Evolutionary conservation across 2,329 filamentous ascomycete species (phyloP).

Genomic region (Trichoderma sp.): DNA sequence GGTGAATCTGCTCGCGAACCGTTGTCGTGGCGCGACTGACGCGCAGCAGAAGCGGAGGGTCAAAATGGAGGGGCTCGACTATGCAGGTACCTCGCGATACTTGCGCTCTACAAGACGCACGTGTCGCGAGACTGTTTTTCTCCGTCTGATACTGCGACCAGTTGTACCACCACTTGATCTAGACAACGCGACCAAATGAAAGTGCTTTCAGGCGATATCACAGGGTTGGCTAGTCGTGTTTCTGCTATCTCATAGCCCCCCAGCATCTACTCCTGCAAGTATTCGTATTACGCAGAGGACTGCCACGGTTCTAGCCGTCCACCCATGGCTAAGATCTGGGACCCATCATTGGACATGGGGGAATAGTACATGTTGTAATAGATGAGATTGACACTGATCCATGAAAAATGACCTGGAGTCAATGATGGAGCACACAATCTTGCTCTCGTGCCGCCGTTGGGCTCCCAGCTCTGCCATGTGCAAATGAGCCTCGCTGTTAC

Average conservation of each 20-base stretch:
- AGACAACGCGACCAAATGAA: not conserved
- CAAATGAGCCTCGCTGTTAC: not conserved
- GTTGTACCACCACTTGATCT: not conserved
- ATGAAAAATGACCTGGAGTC: not conserved
- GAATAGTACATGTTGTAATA: not conserved
- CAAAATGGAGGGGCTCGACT: slow-evolving; percentile 15
- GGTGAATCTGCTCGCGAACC: slow-evolving; percentile 23
- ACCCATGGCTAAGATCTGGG: not conserved
- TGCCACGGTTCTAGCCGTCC: not conserved
- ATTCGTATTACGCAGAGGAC: slow-evolving; percentile 4
- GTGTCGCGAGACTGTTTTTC: not conserved
- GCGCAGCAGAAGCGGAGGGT: slow-evolving; percentile 23
- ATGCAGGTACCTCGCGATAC: slow-evolving; percentile 19
- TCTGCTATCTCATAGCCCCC: not conserved
- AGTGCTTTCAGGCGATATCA: not conserved
- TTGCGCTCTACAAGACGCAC: not conserved
- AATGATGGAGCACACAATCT: not conserved
- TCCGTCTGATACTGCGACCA: not conserved
- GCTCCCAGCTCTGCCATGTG: not conserved
- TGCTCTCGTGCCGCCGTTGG: not conserved
- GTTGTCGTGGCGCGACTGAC: slow-evolving; percentile 28
- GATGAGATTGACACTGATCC: slow-evolving; percentile 22
- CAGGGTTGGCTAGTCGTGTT: slow-evolving; percentile 2
- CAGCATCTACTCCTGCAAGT: not conserved
- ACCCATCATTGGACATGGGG: not conserved